These are phyloP conservation scores for Mycena leptocephala DNA, from an alignment of 768 basidiomycete species.

Conservation along the genomic window DNA sequence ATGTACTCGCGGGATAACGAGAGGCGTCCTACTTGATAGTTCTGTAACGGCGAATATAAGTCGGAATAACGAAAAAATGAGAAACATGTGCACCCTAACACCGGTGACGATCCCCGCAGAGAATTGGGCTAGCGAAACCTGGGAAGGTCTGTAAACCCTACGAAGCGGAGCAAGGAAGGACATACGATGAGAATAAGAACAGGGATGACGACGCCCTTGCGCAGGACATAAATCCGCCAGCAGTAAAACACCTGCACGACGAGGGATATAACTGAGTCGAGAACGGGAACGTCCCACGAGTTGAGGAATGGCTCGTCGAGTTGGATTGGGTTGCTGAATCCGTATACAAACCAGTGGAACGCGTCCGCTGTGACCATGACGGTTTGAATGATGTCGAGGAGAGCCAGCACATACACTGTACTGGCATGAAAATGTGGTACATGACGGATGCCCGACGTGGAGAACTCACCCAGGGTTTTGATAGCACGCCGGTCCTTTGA, in stretches of 20 bases:
- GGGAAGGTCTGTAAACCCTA: neutral
- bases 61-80: conserved; percentile 11
- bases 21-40: conserved; percentile 26
- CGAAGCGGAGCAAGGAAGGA: neutral
- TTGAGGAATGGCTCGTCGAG: conserved; percentile 36
- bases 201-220: conserved; percentile 19
- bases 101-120: conserved; percentile 25
- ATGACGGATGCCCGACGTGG: neutral
- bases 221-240: conserved; percentile 37
- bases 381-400: conserved; percentile 41
- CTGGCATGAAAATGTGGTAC: conserved; percentile 9
- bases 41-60: conserved; percentile 19
- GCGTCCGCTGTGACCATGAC: conserved; percentile 40
- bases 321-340: conserved; percentile 31
- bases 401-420: conserved; percentile 38
- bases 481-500: conserved; percentile 21
- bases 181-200: conserved; percentile 30
- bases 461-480: conserved; percentile 25
- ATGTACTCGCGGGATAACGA: conserved; percentile 26
- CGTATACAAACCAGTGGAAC: conserved; percentile 44
- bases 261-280: conserved; percentile 37
- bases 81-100: conserved; percentile 14
- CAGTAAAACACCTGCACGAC: conserved; percentile 40
- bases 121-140: conserved; percentile 32
- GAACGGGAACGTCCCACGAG: conserved; percentile 39